phyloP scores from a whole-genome alignment of 1,284 basidiomycete species.

The Sporisorium scitamineum region DNA sequence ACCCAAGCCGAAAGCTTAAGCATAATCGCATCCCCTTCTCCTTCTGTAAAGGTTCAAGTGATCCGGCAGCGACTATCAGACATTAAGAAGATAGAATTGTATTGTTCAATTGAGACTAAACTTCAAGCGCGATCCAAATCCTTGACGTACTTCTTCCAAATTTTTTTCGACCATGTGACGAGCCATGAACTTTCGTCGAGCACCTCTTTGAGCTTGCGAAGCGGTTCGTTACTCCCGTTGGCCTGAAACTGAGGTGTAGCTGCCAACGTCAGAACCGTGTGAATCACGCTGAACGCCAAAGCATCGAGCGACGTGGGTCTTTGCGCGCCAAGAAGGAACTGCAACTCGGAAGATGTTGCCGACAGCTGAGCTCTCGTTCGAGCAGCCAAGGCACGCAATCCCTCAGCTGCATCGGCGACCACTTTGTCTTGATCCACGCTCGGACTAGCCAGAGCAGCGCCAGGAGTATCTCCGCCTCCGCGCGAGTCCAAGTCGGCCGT shows the following conservation, averaged over 20 bases:
- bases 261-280: conserved; percentile 52
- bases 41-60: neutral
- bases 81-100: neutral
- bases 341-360: conserved; percentile 2
- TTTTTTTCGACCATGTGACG: conserved; percentile 37
- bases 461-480: conserved; percentile 43
- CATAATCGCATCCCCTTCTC: neutral
- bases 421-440: conserved; percentile 45
- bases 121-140: conserved; percentile 30
- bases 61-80: neutral
- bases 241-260: conserved; percentile 36
- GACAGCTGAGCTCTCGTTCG: conserved; percentile 30
- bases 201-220: conserved; percentile 29
- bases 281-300: conserved; percentile 49
- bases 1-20: conserved; percentile 27
- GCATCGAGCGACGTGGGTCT: conserved; percentile 48
- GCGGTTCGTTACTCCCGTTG: conserved; percentile 10
- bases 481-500: conserved; percentile 37
- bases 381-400: conserved; percentile 35
- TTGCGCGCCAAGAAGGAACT: conserved; percentile 20
- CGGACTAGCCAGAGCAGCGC: conserved; percentile 33
- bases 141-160: conserved; percentile 45
- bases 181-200: conserved; percentile 46
- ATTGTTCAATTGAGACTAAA: neutral
- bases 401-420: conserved; percentile 26